Conservation (phyloP, 768 basidiomycete genomes). For the Collybia nuda region DNA sequence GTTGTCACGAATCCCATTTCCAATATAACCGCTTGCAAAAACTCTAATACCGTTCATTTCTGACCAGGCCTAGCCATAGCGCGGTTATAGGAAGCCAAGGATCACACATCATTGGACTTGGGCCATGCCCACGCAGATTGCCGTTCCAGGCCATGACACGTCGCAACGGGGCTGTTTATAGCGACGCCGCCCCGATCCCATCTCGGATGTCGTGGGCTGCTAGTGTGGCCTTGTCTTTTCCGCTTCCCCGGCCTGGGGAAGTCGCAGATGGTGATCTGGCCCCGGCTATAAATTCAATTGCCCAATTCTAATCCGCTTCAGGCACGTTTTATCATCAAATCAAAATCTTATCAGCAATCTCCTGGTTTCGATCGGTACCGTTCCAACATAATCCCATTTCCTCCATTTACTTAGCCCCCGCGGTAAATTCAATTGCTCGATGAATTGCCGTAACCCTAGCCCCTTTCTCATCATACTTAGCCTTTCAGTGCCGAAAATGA, state of each 20-base stretch:
- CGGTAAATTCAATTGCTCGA: neutral
- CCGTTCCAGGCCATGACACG: constrained; percentile 20
- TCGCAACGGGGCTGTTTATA: constrained; percentile 19
- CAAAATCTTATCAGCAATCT: constrained; percentile 8
- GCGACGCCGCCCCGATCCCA: constrained; percentile 22
- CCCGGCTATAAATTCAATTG: constrained; percentile 19
- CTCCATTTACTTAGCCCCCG: neutral
- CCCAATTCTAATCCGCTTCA: constrained; percentile 6
- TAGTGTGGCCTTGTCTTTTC: constrained; percentile 12
- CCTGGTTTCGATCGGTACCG: constrained; percentile 9
- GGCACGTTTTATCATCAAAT: constrained; percentile 21
- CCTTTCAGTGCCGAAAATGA: no score
- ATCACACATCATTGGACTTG: constrained; percentile 12
- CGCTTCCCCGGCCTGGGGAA: constrained; percentile 34
- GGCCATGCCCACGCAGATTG: constrained; percentile 27
- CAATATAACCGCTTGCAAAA: constrained; percentile 9
- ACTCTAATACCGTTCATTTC: neutral
- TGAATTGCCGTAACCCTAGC: no score
- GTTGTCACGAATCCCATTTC: neutral
- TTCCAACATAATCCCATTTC: neutral
- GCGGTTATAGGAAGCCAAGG: constrained; percentile 4
- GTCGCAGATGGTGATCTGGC: constrained; percentile 17
- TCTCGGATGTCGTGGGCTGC: constrained; percentile 30
- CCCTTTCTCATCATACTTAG: no score
- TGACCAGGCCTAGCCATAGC: no score